These are phyloP conservation scores for Seiridium cupressi DNA, from an alignment of 2,329 filamentous ascomycete genomes.

Conservation along the genomic window DNA sequence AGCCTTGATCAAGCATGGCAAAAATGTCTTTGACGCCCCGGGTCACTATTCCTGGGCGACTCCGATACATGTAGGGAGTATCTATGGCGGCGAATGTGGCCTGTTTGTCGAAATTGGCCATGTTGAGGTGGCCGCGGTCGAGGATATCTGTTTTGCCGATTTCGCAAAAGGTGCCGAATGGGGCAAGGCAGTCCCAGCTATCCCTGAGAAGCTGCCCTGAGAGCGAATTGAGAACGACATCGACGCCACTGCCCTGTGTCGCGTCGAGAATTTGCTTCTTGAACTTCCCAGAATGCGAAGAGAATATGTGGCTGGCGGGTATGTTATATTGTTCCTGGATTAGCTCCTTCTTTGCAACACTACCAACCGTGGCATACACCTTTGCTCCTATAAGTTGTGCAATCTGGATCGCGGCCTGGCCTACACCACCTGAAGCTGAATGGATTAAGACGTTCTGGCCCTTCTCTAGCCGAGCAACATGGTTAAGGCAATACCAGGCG, in stretches of 20 bases:
- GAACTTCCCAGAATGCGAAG: not conserved
- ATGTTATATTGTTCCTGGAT: not conserved
- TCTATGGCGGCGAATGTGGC: conserved; percentile 1
- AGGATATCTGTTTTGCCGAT: conserved; percentile 21
- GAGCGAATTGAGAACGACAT: conserved; percentile 14
- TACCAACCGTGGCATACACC: conserved; percentile 13
- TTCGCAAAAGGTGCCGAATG: not conserved
- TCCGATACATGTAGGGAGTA: not conserved
- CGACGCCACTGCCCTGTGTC: conserved; percentile 1
- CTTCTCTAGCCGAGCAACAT: conserved; percentile 21
- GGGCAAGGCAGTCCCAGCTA: not conserved
- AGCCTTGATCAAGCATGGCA: conserved; percentile 11
- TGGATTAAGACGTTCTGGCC: conserved; percentile 23
- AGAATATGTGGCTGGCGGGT: not conserved
- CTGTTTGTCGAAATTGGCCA: conserved; percentile 26
- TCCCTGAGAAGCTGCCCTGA: conserved; percentile 11
- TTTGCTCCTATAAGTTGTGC: conserved; percentile 17
- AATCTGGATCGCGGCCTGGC: conserved; percentile 18
- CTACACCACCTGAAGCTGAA: conserved; percentile 18
- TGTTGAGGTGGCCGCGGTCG: conserved; percentile 28
- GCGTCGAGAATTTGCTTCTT: not conserved
- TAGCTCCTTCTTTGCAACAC: not conserved
- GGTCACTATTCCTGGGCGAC: not conserved
- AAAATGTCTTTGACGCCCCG: conserved; percentile 2
- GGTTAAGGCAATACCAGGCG: conserved; percentile 22